A percentile compares a stretch with the other conserved stretches of the same genome.
Conservation (phyloP, 2,329 filamentous ascomycete genomes). For the Fusarium bactridioides region DNA sequence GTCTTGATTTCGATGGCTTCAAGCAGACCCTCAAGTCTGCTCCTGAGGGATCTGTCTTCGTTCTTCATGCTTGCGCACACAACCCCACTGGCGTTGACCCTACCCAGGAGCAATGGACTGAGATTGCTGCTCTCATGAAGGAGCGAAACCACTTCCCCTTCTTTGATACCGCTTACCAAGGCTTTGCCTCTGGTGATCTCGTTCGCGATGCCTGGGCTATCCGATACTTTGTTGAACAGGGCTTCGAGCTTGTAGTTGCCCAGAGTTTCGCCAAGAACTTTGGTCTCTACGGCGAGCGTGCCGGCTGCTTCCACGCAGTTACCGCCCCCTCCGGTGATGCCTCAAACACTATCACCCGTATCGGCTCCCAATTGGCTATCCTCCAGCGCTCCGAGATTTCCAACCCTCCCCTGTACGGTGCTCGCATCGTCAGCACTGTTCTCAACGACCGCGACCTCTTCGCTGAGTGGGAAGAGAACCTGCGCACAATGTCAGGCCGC, state of each 20-base stretch:
- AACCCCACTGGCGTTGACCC: conserved; percentile 98
- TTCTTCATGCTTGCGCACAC: conserved; percentile 95
- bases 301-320: conserved; percentile 95
- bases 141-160: conserved; percentile 91
- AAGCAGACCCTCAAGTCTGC: conserved; percentile 73
- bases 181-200: conserved; percentile 93
- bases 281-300: conserved; percentile 94
- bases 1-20: conserved; percentile 93
- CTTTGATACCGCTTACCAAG: conserved; percentile 98
- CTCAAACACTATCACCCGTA: conserved; percentile 65
- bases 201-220: conserved; percentile 88
- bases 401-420: conserved; percentile 94
- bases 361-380: conserved; percentile 89
- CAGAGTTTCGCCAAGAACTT: conserved; percentile 99
- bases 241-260: conserved; percentile 86
- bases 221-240: conserved; percentile 90
- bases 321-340: conserved; percentile 76
- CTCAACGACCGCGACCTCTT: conserved; percentile 86
- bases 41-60: conserved; percentile 81
- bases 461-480: conserved; percentile 89
- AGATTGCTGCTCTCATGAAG: conserved; percentile 81
- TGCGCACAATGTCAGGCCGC: conserved; percentile 92
- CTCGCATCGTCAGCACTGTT: conserved; percentile 83
- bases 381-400: conserved; percentile 97
- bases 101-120: conserved; percentile 91